Evolutionary conservation across 768 basidiomycete genomes (phyloP), one percentile per base, ranked within the genome.

Genomic region (Neoboletus brunneissimus): DNA sequence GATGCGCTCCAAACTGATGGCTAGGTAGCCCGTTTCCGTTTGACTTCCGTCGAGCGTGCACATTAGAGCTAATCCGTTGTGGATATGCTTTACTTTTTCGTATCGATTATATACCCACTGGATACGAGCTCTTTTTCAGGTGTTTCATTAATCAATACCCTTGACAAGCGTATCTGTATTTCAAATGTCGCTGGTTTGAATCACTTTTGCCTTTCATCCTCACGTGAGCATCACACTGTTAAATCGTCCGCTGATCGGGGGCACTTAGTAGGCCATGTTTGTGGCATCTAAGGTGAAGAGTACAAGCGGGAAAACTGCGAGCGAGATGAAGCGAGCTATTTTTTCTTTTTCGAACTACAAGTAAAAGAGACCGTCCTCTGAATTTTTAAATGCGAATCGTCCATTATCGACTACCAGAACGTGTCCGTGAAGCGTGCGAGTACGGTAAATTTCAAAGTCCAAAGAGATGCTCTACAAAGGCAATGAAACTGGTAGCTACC

Each of bases 391-490:
- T 69, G 63, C 67, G 23, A 64, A 69, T 50, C 51, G 69, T 71
- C 69, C 69, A 46, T 68, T 38, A 25, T 61, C 67, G 41, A 71
- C 58, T 65, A 68, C 59, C 44, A 63, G 57, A 62, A 60, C 50
- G 45, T 58, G 63, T 67, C 64, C 66, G 22, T 70, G 59, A 54
- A 58, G 22, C 48, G 48, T 58, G 45, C 25, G 47, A 46, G 53
- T 65, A 59, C 59, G 59, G 45, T 53, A 56, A 54, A 41, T 50
- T 41, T 48, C 15, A 32, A 38, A 41, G 58, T 72, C 54, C 66
- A 40, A 46, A 54, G 54, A 6, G 27, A 27, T 44, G 23, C 29
- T 37, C 32, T 29, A 34, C 41, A 13, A 48, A 57, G 42, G 22
- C 18, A 44, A 37, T 23, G 8, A 48, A 40, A 35, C 44, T 3